Evolutionary conservation across 2,329 filamentous ascomycete genomes (phyloP), one percentile per base, ranked within the genome.

Genomic region (Pseudogymnoascus sp.): DNA sequence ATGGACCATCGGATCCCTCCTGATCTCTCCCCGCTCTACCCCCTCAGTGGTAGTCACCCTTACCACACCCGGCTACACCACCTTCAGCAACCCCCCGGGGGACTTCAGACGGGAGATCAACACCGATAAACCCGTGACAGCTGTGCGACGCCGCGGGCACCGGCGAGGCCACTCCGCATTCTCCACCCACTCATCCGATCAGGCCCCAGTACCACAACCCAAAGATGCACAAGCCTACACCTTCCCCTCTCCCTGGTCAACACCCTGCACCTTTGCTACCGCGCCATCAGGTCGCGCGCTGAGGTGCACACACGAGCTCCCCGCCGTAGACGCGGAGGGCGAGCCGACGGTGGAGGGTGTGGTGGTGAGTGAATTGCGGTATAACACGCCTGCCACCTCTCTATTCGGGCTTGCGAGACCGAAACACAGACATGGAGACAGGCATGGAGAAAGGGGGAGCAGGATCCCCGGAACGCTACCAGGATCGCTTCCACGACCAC

Each of bases 231-330:
- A 34, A 88, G 86, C 54, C 4, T 96, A 96, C 75, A 83, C 86
- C 1, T 97, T 97, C 72, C 77, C 80, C 18, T 95, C 90, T 45
- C 93, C 92, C 0, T 97, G 93, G 93, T 86, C 91, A 66, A 90
- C 91, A 14, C 83, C 83, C 45, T 97, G 93, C 76, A 89, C 93
- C 66, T 97, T 97, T 75, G 81, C 84, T 14, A 95, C 92, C 0
- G 88, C 89, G 39, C 81, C 86, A 63, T 87, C 84, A 47, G 93
- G 93, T 2, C 86, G 88, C 61, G 88, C 84, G 63, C 76, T 96
- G 12, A 86, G 86, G 73, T 93, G 89, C 75, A 86, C 86, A 63
- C 91, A 96, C 73, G 77, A 83, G n/a, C 78, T 92, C 1, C 67
- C 68, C 31, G 59, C 64, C 10, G 66, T 71, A 12, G 68, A 67